phyloP scores from a whole-genome alignment of 495 filamentous ascomycete species.

The Penicillium steckii region DNA sequence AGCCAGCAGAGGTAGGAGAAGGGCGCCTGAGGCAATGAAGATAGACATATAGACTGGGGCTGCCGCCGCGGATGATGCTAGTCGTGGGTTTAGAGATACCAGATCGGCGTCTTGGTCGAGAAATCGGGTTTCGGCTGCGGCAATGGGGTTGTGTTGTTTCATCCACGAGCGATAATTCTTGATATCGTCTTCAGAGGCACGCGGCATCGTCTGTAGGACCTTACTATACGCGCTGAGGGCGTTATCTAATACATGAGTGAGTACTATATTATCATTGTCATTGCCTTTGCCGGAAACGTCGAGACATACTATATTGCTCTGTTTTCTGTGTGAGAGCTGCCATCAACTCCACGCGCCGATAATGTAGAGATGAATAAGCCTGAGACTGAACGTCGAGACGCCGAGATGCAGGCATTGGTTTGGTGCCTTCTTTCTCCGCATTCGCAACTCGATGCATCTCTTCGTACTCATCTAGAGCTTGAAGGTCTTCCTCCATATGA shows the following conservation, averaged over 20 bases:
- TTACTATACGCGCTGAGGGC: conserved; percentile 67
- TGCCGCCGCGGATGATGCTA: conserved; percentile 14
- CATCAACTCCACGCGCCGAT: conserved; percentile 67
- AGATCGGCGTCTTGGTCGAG: conserved; percentile 66
- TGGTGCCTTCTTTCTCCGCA: conserved; percentile 46
- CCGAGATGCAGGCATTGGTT: conserved; percentile 59
- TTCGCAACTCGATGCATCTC: conserved; percentile 59
- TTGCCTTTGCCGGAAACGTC: background rate
- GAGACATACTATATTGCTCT: conserved; percentile 75
- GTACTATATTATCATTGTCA: background rate
- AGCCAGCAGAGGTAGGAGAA: conserved; percentile 59
- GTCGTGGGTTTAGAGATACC: conserved; percentile 48
- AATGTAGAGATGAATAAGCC: conserved; percentile 66
- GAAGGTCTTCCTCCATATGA: conserved; percentile 73
- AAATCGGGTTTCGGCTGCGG: conserved; percentile 65
- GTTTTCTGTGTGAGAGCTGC: conserved; percentile 71
- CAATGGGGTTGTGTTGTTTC: conserved; percentile 57
- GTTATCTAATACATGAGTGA: conserved; percentile 50
- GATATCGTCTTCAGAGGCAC: conserved; percentile 57
- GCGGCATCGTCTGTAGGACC: conserved; percentile 53
- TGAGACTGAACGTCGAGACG: conserved; percentile 60
- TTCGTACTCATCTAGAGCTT: conserved; percentile 68
- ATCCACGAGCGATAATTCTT: conserved; percentile 67
- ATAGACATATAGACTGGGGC: conserved; percentile 45
- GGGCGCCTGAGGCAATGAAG: conserved; percentile 51